These are phyloP conservation scores for Cunninghamia lanceolata DNA, from an alignment of 75 land plant genomes.

Conservation along the genomic window DNA sequence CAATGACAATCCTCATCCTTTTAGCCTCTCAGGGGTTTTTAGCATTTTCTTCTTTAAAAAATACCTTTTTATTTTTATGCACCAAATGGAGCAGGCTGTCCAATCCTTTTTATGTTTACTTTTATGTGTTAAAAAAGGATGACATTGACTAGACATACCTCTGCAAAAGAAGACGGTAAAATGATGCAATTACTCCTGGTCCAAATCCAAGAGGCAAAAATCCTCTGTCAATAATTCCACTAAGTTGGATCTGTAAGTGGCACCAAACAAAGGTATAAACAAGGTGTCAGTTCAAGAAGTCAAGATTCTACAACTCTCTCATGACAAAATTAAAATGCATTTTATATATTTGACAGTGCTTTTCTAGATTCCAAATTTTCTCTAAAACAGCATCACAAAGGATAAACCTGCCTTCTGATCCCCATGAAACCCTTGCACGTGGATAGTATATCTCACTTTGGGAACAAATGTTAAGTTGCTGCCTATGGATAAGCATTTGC, in stretches of 20 bases:
- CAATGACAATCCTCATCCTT: no score
- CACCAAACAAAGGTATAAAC: background rate
- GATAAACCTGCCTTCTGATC: constrained; percentile 9
- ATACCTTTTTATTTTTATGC: no score
- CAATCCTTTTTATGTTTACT: no score
- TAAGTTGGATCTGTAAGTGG: constrained; percentile 13
- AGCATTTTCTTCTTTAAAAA: no score
- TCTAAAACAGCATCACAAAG: background rate
- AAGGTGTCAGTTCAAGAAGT: background rate
- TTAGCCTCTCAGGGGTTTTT: no score
- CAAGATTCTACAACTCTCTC: background rate
- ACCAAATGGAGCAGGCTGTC: no score
- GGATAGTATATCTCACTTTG: background rate
- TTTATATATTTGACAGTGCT: background rate
- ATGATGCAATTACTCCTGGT: constrained; percentile 22
- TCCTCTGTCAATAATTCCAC: constrained; percentile 5
- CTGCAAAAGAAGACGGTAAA: constrained; percentile 24
- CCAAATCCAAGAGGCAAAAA: constrained; percentile 29
- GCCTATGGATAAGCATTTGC: background rate
- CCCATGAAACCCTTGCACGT: constrained; percentile 17
- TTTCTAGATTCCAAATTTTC: background rate
- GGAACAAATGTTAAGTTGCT: background rate
- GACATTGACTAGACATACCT: constrained; percentile 9
- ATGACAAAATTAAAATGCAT: background rate
- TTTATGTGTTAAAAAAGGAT: background rate